These are phyloP conservation scores for Globisporangium yorkense DNA, from an alignment of 352 stramenopile species.

Conservation along the genomic window DNA sequence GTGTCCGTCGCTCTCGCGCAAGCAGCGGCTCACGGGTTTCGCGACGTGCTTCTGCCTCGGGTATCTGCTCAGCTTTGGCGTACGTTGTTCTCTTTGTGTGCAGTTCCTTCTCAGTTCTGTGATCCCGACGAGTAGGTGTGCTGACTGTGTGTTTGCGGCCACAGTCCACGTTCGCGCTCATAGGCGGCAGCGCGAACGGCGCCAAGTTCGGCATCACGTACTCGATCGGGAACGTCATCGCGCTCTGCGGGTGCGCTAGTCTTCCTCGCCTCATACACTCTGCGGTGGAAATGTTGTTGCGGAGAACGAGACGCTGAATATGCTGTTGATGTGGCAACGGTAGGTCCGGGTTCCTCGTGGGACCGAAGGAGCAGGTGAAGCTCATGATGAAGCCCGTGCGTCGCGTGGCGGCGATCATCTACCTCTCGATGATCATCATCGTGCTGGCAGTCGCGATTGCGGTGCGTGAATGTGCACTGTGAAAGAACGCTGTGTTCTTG, in stretches of 20 bases:
- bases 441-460: constrained; percentile 67
- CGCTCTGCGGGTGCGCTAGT: constrained; percentile 59
- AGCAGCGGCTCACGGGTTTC: constrained; percentile 71
- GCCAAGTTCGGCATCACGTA: constrained; percentile 82
- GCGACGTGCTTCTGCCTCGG: constrained; percentile 70
- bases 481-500: background rate
- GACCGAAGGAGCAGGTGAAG: constrained; percentile 75
- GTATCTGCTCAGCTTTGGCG: constrained; percentile 80
- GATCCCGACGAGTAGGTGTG: background rate
- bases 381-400: constrained; percentile 86
- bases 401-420: constrained; percentile 63
- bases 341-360: constrained; percentile 78
- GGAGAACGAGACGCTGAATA: background rate
- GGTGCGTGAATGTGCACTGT: constrained; percentile 20
- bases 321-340: background rate
- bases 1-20: constrained; percentile 60
- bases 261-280: constrained; percentile 3
- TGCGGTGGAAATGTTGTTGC: background rate
- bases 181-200: constrained; percentile 55
- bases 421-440: constrained; percentile 71
- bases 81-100: constrained; percentile 17
- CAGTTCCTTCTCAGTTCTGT: background rate
- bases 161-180: constrained; percentile 78
- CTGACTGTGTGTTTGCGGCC: background rate
- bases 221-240: constrained; percentile 78